Conservation (phyloP, 129 eudicot species). For the Flaveria trinervia region DNA sequence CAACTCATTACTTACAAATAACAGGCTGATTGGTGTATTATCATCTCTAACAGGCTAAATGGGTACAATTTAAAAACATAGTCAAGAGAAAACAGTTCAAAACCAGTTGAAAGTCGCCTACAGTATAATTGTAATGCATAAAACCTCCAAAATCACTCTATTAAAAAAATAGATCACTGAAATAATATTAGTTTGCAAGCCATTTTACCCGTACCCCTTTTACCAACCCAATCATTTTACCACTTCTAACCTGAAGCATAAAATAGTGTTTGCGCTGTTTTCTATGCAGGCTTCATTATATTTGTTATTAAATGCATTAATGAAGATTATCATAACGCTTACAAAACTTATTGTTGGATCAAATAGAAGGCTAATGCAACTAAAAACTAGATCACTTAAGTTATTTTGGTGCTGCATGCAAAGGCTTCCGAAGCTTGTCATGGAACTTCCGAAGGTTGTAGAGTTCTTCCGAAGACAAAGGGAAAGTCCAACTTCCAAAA, state of each 20-base stretch:
- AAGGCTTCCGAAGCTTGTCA: too few relatives aligned
- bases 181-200: background rate
- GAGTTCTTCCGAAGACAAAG: too few relatives aligned
- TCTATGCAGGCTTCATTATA: background rate
- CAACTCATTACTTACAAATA: background rate
- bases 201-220: background rate
- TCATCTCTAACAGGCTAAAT: background rate
- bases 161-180: background rate
- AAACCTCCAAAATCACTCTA: background rate
- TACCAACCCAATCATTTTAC: constrained; percentile 2
- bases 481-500: too few relatives aligned
- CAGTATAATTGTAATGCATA: background rate
- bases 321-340: background rate
- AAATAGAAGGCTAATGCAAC: too few relatives aligned
- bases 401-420: too few relatives aligned
- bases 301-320: background rate
- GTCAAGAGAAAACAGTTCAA: background rate
- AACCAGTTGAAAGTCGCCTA: background rate
- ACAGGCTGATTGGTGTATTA: background rate
- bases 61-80: background rate
- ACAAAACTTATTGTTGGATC: too few relatives aligned
- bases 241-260: constrained; percentile 3
- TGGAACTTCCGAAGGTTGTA: too few relatives aligned
- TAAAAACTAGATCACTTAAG: too few relatives aligned
- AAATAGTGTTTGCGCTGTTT: background rate